Evolutionary conservation across 2,329 filamentous ascomycete species (phyloP).

Genomic region (Beauveria bassiana): DNA sequence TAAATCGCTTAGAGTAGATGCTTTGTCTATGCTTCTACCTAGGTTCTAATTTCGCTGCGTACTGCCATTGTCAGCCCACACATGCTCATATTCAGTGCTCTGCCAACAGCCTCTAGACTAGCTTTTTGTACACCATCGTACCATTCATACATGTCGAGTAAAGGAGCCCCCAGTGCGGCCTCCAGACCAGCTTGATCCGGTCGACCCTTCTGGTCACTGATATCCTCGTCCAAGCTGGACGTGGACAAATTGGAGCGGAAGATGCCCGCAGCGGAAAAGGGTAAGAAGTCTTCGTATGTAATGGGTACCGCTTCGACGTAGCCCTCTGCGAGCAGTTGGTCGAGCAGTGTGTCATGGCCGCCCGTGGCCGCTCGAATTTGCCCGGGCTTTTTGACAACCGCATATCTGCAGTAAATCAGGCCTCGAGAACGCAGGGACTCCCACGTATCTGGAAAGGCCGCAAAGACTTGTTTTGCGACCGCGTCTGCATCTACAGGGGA

Average conservation of each 20-base stretch:
- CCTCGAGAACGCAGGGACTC: constrained; percentile 24
- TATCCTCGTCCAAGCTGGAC: not conserved
- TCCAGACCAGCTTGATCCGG: not conserved
- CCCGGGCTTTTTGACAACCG: not conserved
- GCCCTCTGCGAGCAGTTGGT: constrained; percentile 24
- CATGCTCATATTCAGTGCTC: not conserved
- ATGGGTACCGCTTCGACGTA: constrained; percentile 33
- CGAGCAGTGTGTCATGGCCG: constrained; percentile 14
- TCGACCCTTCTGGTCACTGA: not conserved
- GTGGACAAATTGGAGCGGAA: constrained; percentile 35
- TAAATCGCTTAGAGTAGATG: too few species aligned
- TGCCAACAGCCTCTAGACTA: not conserved
- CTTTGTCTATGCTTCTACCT: not conserved
- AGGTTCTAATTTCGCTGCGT: not conserved
- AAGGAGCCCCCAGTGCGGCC: not conserved
- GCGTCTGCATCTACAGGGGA: constrained; percentile 15
- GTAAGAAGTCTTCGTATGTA: constrained; percentile 48
- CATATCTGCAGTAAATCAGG: constrained; percentile 34
- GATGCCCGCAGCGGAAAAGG: constrained; percentile 44
- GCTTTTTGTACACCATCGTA: not conserved
- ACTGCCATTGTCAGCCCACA: not conserved
- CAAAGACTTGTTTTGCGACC: constrained; percentile 24
- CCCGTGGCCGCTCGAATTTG: not conserved
- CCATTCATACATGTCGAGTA: not conserved
- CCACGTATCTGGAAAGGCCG: constrained; percentile 34